Conservation (phyloP, 1,284 basidiomycete genomes). For the Stygiomarasmius scandens region DNA sequence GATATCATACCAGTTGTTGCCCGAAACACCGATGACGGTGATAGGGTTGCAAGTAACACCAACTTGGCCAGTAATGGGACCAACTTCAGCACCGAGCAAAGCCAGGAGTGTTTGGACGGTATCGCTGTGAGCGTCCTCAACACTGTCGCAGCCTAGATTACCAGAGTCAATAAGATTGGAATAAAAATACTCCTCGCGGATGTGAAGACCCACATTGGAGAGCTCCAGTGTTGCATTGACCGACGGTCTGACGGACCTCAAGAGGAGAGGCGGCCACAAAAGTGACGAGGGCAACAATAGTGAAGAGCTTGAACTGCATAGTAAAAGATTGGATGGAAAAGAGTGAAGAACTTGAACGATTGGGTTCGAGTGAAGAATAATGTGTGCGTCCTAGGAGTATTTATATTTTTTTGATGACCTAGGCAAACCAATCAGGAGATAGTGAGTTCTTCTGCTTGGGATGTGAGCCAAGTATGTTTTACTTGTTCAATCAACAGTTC, state of each 20-base stretch:
- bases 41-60: constrained; percentile 23
- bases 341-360: not conserved
- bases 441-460: no score
- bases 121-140: not conserved
- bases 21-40: constrained; percentile 19
- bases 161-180: no score
- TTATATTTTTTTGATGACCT: not conserved
- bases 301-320: constrained; percentile 11
- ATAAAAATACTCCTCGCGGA: no score
- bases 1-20: constrained; percentile 16
- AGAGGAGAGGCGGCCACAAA: constrained; percentile 22
- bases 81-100: constrained; percentile 14
- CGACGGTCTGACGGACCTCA: not conserved
- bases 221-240: constrained; percentile 20
- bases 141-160: constrained; percentile 20
- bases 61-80: constrained; percentile 18
- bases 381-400: not conserved
- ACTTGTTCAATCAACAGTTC: no score
- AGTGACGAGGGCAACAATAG: constrained; percentile 21
- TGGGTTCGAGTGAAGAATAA: not conserved
- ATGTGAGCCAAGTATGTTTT: no score
- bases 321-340: not conserved
- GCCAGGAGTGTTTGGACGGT: constrained; percentile 6
- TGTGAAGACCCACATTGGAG: constrained; percentile 3
- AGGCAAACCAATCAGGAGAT: no score